Percentiles rank a stretch among this genome's conserved stretches.
Evolutionary conservation across 129 eudicot genomes (phyloP).

Genomic region (Silybum marianum): DNA sequence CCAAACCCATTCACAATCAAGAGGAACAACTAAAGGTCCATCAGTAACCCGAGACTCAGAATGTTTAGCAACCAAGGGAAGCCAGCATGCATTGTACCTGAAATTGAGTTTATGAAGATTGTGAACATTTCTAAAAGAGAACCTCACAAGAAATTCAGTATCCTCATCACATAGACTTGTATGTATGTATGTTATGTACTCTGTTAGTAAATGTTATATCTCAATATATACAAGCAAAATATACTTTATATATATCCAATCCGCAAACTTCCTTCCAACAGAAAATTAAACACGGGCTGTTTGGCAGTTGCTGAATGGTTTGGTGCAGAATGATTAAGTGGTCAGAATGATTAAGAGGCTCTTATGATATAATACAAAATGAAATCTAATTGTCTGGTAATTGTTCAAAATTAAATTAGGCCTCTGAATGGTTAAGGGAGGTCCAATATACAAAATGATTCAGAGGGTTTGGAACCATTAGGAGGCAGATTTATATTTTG

Average conservation of each 20-base stretch:
- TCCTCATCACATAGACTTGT: not conserved
- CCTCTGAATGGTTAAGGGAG: no score
- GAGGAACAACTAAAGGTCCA: constrained; percentile 94
- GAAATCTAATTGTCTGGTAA: no score
- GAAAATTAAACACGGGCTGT: not conserved
- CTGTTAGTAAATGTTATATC: not conserved
- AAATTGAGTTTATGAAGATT: constrained; percentile 11
- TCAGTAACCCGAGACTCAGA: constrained; percentile 52
- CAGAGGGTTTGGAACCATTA: no score
- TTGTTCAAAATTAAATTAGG: no score
- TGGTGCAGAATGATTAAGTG: no score
- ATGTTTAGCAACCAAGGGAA: constrained; percentile 84
- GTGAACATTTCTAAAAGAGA: not conserved
- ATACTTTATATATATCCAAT: not conserved
- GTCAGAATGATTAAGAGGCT: no score
- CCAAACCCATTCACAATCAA: constrained; percentile 99
- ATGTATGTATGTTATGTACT: not conserved
- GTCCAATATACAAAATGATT: no score
- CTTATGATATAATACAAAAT: no score
- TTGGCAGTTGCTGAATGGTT: no score
- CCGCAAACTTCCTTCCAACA: not conserved
- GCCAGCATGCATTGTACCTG: constrained; percentile 94
- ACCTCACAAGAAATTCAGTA: not conserved
- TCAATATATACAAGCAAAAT: not conserved
- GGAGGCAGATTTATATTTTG: no score